Evolutionary conservation across 208 protist species (phyloP).

Genomic region (Vickermania ingenoplastis): DNA sequence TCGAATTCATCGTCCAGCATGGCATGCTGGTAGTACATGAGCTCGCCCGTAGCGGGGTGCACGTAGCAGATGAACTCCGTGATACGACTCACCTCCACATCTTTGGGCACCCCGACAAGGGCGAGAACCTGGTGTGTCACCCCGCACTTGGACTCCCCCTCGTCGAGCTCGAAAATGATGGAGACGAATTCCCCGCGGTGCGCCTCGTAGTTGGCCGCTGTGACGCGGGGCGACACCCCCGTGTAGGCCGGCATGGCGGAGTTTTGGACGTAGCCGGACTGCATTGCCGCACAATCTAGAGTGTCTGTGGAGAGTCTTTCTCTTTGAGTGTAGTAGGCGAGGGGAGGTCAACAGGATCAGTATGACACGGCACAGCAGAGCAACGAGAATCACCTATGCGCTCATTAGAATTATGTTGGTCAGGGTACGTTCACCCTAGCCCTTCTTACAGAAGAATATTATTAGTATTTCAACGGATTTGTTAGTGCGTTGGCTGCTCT

Average conservation of each 20-base stretch:
- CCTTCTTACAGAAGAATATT: too few relatives aligned
- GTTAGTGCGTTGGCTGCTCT: too few relatives aligned
- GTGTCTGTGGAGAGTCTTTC: background rate
- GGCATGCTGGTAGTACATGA: conserved; percentile 77
- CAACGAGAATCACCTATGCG: too few relatives aligned
- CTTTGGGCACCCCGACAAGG: conserved; percentile 53
- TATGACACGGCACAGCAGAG: too few relatives aligned
- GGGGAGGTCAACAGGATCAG: too few relatives aligned
- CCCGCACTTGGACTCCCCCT: conserved; percentile 65
- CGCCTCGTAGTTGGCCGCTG: conserved; percentile 37
- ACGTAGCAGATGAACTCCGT: conserved; percentile 90
- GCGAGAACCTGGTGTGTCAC: conserved; percentile 48
- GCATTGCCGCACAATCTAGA: conserved; percentile 3
- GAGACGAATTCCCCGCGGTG: conserved; percentile 84
- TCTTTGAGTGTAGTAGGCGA: background rate
- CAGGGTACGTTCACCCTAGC: too few relatives aligned
- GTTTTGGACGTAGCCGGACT: conserved; percentile 19
- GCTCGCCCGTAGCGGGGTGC: conserved; percentile 51
- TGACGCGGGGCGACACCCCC: conserved; percentile 80
- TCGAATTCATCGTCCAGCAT: conserved; percentile 88
- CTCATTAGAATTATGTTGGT: too few relatives aligned
- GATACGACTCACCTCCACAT: conserved; percentile 73
- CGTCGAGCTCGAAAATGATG: conserved; percentile 67
- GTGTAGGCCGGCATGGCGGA: conserved; percentile 60
- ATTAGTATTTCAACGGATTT: too few relatives aligned